Conservation (phyloP, 768 basidiomycete genomes). For the Trametopsis cervina region DNA sequence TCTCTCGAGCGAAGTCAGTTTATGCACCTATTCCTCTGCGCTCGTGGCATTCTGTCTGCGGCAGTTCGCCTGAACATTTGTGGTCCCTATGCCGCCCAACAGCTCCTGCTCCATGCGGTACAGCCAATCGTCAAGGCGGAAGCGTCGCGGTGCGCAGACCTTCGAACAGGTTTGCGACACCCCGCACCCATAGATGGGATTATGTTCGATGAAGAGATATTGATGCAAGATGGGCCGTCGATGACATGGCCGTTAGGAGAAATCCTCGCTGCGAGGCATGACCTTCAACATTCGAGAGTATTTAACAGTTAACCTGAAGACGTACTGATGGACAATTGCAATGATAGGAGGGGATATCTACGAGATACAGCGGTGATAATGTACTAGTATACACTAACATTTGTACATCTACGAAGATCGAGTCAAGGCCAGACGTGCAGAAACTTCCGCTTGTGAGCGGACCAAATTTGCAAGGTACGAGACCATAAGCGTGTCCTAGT, state of each 20-base stretch:
- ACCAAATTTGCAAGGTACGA: slow-evolving; percentile 92
- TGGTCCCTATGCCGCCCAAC: slow-evolving; percentile 91
- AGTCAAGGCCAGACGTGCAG: slow-evolving; percentile 76
- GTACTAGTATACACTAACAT: slow-evolving; percentile 8
- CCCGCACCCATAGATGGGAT: not conserved
- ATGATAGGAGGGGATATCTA: not conserved
- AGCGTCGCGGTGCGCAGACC: slow-evolving; percentile 33
- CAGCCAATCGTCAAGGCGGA: slow-evolving; percentile 59
- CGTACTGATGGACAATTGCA: not conserved
- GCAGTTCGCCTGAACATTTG: slow-evolving; percentile 87
- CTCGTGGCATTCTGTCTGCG: slow-evolving; percentile 83
- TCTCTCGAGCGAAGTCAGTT: slow-evolving; percentile 71
- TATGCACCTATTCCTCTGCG: slow-evolving; percentile 90
- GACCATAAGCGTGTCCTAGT: slow-evolving; percentile 86
- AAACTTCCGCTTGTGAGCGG: slow-evolving; percentile 89
- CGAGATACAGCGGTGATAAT: slow-evolving; percentile 9
- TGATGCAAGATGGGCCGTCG: slow-evolving; percentile 50
- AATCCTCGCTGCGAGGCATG: slow-evolving; percentile 83
- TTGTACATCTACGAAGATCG: slow-evolving; percentile 33
- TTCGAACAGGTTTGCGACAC: slow-evolving; percentile 40
- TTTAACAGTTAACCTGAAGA: slow-evolving; percentile 67
- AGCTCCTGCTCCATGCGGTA: slow-evolving; percentile 70
- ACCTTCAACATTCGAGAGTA: slow-evolving; percentile 91
- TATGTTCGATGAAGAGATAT: slow-evolving; percentile 12
- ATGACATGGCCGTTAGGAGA: slow-evolving; percentile 97